These are phyloP conservation scores for Drechslerella dactyloides DNA, from an alignment of 2,329 filamentous ascomycete species.

Conservation along the genomic window DNA sequence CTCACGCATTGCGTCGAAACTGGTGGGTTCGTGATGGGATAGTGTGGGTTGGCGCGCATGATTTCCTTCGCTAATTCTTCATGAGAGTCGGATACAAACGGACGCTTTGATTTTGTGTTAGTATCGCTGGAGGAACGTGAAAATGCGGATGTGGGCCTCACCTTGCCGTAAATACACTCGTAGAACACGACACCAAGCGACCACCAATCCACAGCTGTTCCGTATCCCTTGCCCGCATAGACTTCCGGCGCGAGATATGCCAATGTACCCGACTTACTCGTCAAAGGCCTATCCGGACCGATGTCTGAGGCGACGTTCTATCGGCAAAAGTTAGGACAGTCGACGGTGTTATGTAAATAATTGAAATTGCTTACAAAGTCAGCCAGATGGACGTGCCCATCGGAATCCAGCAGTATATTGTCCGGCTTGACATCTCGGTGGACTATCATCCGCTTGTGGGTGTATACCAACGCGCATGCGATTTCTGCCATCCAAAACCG, in stretches of 20 bases:
- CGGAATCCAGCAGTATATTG: conserved; percentile 84
- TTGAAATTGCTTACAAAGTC: conserved; percentile 76
- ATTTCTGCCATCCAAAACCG: conserved; percentile 96
- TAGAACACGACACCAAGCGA: conserved; percentile 97
- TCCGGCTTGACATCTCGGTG: conserved; percentile 92
- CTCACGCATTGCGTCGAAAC: conserved; percentile 88
- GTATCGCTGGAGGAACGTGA: background rate
- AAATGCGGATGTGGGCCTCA: conserved; percentile 58
- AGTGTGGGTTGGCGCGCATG: conserved; percentile 79
- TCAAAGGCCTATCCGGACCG: conserved; percentile 78
- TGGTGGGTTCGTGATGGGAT: conserved; percentile 88
- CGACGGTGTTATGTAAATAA: background rate
- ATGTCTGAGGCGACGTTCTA: conserved; percentile 97
- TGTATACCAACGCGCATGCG: conserved; percentile 85
- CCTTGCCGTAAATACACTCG: conserved; percentile 99
- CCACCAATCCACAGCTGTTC: conserved; percentile 96
- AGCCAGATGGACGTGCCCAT: conserved; percentile 94
- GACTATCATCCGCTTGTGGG: conserved; percentile 84
- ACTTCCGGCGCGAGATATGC: conserved; percentile 96
- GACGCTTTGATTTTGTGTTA: conserved; percentile 67
- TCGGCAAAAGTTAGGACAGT: conserved; percentile 57
- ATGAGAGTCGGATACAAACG: conserved; percentile 89
- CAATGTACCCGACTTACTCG: conserved; percentile 94
- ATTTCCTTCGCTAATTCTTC: conserved; percentile 80
- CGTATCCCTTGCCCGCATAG: conserved; percentile 87